Evolutionary conservation across 2,329 filamentous ascomycete genomes (phyloP).

Genomic region (Calonectria hawksworthii): DNA sequence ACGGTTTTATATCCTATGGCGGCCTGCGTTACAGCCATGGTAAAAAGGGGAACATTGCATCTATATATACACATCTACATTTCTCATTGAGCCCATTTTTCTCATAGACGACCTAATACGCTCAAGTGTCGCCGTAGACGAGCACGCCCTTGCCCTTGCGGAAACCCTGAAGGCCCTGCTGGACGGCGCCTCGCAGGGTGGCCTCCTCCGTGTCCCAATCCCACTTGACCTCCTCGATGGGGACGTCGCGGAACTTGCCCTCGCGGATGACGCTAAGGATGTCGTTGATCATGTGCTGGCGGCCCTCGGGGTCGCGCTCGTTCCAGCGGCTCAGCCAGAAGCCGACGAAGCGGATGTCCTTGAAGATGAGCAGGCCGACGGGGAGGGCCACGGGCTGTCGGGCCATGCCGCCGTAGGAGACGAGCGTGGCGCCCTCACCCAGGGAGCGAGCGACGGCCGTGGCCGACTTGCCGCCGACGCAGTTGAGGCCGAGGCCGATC

Average conservation of each 20-base stretch:
- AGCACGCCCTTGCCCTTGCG: conserved; percentile 92
- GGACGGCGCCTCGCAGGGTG: conserved; percentile 79
- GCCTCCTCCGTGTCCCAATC: conserved; percentile 82
- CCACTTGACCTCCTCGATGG: conserved; percentile 88
- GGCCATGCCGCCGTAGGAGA: conserved; percentile 97
- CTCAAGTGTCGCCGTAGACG: conserved; percentile 76
- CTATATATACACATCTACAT: neutral
- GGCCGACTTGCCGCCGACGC: conserved; percentile 90
- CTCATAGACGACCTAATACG: neutral
- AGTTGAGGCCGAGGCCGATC: conserved; percentile 88
- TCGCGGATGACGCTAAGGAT: conserved; percentile 81
- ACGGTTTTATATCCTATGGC: neutral
- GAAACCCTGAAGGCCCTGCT: conserved; percentile 87
- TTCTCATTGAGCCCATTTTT: neutral
- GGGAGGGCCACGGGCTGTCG: conserved; percentile 87
- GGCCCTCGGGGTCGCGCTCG: conserved; percentile 78
- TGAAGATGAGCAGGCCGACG: conserved; percentile 91
- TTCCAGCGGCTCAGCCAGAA: conserved; percentile 98
- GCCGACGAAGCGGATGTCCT: conserved; percentile 87
- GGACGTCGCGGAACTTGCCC: conserved; percentile 86
- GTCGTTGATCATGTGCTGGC: conserved; percentile 86
- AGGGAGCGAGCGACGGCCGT: conserved; percentile 83
- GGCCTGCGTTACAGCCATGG: neutral
- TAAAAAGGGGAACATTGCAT: neutral
- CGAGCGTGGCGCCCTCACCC: conserved; percentile 77